Evolutionary conservation across 1,284 basidiomycete species (phyloP).

Genomic region (Hypsizygus ulmarius): DNA sequence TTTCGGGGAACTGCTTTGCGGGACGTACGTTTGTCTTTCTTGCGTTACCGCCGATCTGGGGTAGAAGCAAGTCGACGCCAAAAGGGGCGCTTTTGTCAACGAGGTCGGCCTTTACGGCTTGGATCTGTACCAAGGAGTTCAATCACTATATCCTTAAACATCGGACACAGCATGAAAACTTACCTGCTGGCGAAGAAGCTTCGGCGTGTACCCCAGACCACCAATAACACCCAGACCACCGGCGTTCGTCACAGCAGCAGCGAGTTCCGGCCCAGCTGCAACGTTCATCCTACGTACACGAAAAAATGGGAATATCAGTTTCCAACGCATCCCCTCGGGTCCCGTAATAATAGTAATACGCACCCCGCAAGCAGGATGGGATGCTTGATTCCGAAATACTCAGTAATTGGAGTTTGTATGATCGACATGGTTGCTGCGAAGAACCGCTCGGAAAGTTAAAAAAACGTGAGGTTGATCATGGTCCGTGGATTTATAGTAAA

Average conservation of each 20-base stretch:
- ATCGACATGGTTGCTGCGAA: slow-evolving; percentile 42
- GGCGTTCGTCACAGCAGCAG: slow-evolving; percentile 85
- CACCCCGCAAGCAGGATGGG: slow-evolving; percentile 83
- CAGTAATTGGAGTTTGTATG: slow-evolving; percentile 75
- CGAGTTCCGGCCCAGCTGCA: slow-evolving; percentile 83
- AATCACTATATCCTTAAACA: slow-evolving; percentile 1
- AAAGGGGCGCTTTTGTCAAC: slow-evolving; percentile 75
- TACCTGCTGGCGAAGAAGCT: slow-evolving; percentile 68
- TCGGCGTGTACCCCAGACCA: slow-evolving; percentile 79
- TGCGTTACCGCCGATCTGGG: slow-evolving; percentile 77
- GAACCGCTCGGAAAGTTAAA: slow-evolving; percentile 12
- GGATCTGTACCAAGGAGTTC: slow-evolving; percentile 49
- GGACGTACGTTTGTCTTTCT: slow-evolving; percentile 78
- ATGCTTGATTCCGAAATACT: slow-evolving; percentile 84
- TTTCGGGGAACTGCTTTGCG: background rate
- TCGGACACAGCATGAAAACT: slow-evolving; percentile 14
- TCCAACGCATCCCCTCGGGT: background rate
- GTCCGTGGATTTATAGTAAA: slow-evolving; percentile 14
- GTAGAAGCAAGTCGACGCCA: slow-evolving; percentile 84
- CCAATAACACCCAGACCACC: slow-evolving; percentile 88
- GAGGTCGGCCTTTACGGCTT: slow-evolving; percentile 67
- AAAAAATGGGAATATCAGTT: background rate
- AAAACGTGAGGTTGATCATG: no score
- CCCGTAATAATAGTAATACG: slow-evolving; percentile 18
- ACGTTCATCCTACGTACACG: slow-evolving; percentile 76